These are phyloP conservation scores for Whalleya microplaca DNA, from an alignment of 2,329 filamentous ascomycete genomes.

Conservation along the genomic window DNA sequence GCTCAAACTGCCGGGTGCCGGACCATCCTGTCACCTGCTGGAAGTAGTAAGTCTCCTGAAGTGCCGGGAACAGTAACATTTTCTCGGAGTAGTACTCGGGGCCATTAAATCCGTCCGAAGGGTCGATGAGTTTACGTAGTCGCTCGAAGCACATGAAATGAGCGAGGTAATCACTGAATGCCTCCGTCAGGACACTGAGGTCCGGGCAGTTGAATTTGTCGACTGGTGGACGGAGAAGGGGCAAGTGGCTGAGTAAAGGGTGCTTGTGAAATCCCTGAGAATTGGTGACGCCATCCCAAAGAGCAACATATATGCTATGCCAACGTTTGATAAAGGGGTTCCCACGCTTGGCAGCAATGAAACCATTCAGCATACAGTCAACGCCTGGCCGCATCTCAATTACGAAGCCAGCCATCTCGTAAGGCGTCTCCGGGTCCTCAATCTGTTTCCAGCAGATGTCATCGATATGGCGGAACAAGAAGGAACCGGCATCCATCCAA, in stretches of 20 bases:
- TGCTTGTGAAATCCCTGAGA: slow-evolving; percentile 38
- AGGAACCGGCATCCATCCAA: slow-evolving; percentile 48
- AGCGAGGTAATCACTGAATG: slow-evolving; percentile 37
- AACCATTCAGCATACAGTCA: slow-evolving; percentile 44
- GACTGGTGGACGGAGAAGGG: slow-evolving; percentile 29
- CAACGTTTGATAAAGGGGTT: slow-evolving; percentile 49
- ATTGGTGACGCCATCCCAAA: slow-evolving; percentile 42
- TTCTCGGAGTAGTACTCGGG: slow-evolving; percentile 39
- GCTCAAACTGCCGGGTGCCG: slow-evolving; percentile 38
- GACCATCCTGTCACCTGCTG: slow-evolving; percentile 37
- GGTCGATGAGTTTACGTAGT: slow-evolving; percentile 41
- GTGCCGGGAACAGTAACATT: slow-evolving; percentile 37
- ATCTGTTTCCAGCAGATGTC: slow-evolving; percentile 48
- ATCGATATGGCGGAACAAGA: slow-evolving; percentile 46
- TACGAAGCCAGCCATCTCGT: slow-evolving; percentile 38
- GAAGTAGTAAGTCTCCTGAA: slow-evolving; percentile 37
- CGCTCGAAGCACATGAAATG: slow-evolving; percentile 37
- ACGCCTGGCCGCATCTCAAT: slow-evolving; percentile 34
- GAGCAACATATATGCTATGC: slow-evolving; percentile 42
- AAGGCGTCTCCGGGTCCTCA: slow-evolving; percentile 40
- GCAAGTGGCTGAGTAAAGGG: slow-evolving; percentile 36
- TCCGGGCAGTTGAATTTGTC: slow-evolving; percentile 30
- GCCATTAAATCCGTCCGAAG: slow-evolving; percentile 39
- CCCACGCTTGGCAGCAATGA: slow-evolving; percentile 46
- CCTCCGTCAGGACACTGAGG: slow-evolving; percentile 29